A percentile compares a stretch with the other conserved stretches of the same genome.
phyloP scores from a whole-genome alignment of 208 protist species.

The Crithidia acanthocephali region DNA sequence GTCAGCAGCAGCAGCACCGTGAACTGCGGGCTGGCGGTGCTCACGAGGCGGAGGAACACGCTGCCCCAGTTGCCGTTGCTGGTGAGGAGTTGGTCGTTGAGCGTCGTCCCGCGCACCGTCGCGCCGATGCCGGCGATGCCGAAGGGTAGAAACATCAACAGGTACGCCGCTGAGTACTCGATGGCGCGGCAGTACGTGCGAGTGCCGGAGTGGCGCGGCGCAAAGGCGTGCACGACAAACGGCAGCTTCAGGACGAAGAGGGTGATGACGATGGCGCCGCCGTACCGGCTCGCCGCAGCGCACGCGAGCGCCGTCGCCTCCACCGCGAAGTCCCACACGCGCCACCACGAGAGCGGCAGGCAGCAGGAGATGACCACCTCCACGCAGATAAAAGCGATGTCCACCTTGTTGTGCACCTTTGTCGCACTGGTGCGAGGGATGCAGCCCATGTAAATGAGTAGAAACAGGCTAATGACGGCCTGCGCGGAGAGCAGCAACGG shows the following conservation, averaged over 20 bases:
- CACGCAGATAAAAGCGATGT: conserved; percentile 56
- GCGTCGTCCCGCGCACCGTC: conserved; percentile 44
- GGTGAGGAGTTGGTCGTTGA: conserved; percentile 43
- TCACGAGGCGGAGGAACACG: conserved; percentile 59
- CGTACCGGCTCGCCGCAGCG: conserved; percentile 38
- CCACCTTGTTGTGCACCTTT: conserved; percentile 47
- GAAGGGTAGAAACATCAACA: conserved; percentile 61
- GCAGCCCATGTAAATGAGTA: conserved; percentile 69
- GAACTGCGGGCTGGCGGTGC: conserved; percentile 66
- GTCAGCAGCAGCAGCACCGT: conserved; percentile 14
- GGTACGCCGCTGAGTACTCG: conserved; percentile 48
- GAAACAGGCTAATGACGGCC: conserved; percentile 47
- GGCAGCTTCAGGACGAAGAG: conserved; percentile 68
- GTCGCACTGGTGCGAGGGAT: conserved; percentile 35
- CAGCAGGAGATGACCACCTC: conserved; percentile 39
- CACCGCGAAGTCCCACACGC: conserved; percentile 50
- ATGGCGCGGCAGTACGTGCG: conserved; percentile 73
- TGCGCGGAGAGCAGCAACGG: conserved; percentile 51
- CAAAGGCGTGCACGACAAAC: conserved; percentile 52
- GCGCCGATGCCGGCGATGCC: conserved; percentile 58
- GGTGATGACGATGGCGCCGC: conserved; percentile 54
- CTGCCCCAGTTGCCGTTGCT: conserved; percentile 55
- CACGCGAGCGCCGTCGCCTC: conserved; percentile 53
- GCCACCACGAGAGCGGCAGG: conserved; percentile 47
- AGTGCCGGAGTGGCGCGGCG: conserved; percentile 58